Percentiles rank a stretch among this genome's conserved stretches.
Evolutionary conservation across 2,329 filamentous ascomycete genomes (phyloP).

Genomic region (Alternaria solani): DNA sequence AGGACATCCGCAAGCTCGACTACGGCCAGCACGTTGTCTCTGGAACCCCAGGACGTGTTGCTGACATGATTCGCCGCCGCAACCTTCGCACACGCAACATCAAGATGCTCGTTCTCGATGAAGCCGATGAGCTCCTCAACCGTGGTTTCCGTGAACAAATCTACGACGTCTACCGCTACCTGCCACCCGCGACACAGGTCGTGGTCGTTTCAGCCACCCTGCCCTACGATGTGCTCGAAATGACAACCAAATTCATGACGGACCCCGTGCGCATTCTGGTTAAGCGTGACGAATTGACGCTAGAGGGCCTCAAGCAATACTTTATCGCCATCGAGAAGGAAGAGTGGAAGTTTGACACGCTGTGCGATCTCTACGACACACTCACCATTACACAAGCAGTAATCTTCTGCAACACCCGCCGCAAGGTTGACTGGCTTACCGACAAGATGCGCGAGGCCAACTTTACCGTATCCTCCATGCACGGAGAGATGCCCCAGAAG

Average conservation of each 20-base stretch:
- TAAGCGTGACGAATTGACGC: slow-evolving; percentile 97
- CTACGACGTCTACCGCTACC: slow-evolving; percentile 97
- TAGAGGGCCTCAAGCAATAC: slow-evolving; percentile 98
- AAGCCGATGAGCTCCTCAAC: slow-evolving; percentile 83
- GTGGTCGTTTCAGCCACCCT: slow-evolving; percentile 96
- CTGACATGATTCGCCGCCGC: slow-evolving; percentile 81
- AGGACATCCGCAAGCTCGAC: slow-evolving; percentile 96
- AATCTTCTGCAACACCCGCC: slow-evolving; percentile 98
- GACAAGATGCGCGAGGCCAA: slow-evolving; percentile 99
- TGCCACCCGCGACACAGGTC: slow-evolving; percentile 96
- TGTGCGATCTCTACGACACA: slow-evolving; percentile 98
- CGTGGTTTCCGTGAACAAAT: slow-evolving; percentile 98
- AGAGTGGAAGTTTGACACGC: slow-evolving; percentile 99
- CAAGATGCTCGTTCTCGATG: slow-evolving; percentile 80
- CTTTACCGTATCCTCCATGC: slow-evolving; percentile 98
- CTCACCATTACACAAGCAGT: slow-evolving; percentile 98
- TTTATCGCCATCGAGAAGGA: slow-evolving; percentile 99
- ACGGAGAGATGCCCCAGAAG: slow-evolving; percentile 98
- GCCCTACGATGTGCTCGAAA: slow-evolving; percentile 96
- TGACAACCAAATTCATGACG: slow-evolving; percentile 99
- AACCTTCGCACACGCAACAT: slow-evolving; percentile 77
- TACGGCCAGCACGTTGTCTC: slow-evolving; percentile 98
- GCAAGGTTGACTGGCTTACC: slow-evolving; percentile 99
- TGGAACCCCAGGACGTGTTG: slow-evolving; percentile 94
- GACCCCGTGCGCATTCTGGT: slow-evolving; percentile 95